phyloP scores from a whole-genome alignment of 148 eudicot genomes.

The Vaccinium myrtillus region DNA sequence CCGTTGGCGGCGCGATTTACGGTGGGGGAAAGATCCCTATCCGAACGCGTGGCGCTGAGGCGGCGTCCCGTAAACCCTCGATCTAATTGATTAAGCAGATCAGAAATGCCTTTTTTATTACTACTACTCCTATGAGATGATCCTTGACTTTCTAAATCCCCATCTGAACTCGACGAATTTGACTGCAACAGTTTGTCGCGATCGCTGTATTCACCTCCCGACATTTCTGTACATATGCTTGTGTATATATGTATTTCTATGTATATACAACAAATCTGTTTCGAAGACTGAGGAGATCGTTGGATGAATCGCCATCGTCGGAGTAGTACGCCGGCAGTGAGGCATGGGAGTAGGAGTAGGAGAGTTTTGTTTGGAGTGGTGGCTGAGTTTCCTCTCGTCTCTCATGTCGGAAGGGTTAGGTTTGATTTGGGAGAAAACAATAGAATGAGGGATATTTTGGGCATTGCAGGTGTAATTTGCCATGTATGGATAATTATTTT shows the following conservation, averaged over 20 bases:
- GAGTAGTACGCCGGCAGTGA: no score
- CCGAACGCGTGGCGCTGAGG: conserved; percentile 24
- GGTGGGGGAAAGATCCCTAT: conserved; percentile 20
- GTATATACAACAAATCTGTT: background rate
- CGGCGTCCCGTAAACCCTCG: conserved; percentile 39
- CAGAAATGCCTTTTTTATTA: conserved; percentile 17
- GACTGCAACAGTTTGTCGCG: conserved; percentile 33
- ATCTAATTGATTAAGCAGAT: conserved; percentile 49
- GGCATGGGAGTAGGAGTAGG: no score
- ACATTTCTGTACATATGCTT: conserved; percentile 14
- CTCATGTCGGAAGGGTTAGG: no score
- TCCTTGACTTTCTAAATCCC: conserved; percentile 35
- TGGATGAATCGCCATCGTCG: no score
- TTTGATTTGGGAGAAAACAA: no score
- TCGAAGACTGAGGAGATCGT: background rate
- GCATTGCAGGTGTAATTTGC: no score
- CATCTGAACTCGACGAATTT: conserved; percentile 38
- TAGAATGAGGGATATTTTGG: no score
- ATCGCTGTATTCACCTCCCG: conserved; percentile 36
- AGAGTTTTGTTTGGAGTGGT: no score
- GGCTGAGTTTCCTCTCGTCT: no score
- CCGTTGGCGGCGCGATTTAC: conserved; percentile 18
- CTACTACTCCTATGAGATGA: background rate
- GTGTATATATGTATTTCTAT: background rate
- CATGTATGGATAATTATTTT: no score